A percentile compares a stretch with the other conserved stretches of the same genome.
Evolutionary conservation across 2,329 filamentous ascomycete species (phyloP).

Genomic region (Epichloe glyceriae): DNA sequence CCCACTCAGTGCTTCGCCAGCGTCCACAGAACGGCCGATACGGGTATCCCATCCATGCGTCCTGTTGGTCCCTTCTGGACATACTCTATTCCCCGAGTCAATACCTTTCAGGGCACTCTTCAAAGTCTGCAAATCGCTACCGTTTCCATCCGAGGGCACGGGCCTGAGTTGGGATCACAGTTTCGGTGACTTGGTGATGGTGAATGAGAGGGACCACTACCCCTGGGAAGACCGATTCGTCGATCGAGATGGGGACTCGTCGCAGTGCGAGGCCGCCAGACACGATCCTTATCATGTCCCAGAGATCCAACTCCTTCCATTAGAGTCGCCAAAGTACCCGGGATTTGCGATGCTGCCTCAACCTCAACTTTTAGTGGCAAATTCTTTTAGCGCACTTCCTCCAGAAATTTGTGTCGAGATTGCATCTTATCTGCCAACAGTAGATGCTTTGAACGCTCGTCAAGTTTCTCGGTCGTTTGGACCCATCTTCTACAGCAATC

Average conservation of each 20-base stretch:
- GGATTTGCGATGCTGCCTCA: not conserved
- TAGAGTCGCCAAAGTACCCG: constrained; percentile 2
- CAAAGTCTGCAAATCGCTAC: constrained; percentile 6
- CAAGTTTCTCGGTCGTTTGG: constrained; percentile 4
- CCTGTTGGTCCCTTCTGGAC: constrained; percentile 8
- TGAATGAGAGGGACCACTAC: constrained; percentile 3
- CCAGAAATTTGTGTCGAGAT: constrained; percentile 5
- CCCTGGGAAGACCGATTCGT: constrained; percentile 7
- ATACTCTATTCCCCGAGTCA: not conserved
- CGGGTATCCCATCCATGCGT: constrained; percentile 8
- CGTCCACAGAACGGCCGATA: constrained; percentile 3
- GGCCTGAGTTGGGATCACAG: constrained; percentile 6
- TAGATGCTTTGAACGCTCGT: constrained; percentile 7
- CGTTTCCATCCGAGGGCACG: not conserved
- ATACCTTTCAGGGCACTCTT: constrained; percentile 5
- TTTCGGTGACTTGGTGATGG: constrained; percentile 3
- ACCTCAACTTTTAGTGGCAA: too few species aligned
- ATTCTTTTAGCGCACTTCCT: constrained; percentile 2
- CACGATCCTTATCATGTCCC: constrained; percentile 3
- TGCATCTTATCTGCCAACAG: constrained; percentile 2
- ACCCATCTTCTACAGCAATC: constrained; percentile 4
- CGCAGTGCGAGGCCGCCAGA: not conserved
- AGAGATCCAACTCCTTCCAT: constrained; percentile 5
- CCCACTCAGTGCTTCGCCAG: constrained; percentile 1
- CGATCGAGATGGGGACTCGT: not conserved